Conservation (phyloP, 805 yeast species). For the Isabelozyma heimii region DNA sequence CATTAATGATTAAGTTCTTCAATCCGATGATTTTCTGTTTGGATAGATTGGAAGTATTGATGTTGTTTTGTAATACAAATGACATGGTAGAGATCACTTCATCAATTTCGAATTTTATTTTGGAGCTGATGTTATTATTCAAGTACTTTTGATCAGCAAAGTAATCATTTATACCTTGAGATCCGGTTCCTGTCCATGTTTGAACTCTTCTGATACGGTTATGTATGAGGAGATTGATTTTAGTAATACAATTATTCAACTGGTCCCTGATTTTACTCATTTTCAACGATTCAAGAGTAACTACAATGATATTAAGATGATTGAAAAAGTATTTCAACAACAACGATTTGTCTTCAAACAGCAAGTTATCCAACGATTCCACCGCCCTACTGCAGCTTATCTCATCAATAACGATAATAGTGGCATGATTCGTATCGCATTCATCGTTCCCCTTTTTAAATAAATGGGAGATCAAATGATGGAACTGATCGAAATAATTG, state of each 20-base stretch:
- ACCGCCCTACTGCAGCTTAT: not conserved
- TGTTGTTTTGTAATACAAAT: conserved; percentile 19
- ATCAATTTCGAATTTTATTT: conserved; percentile 7
- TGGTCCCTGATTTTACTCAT: conserved; percentile 1
- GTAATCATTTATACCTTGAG: conserved; percentile 15
- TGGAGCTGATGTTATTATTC: not conserved
- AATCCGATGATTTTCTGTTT: conserved; percentile 17
- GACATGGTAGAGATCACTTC: conserved; percentile 37
- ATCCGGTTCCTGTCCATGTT: conserved; percentile 42
- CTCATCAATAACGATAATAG: conserved; percentile 21
- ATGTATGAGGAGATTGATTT: conserved; percentile 21
- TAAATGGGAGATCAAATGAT: conserved; percentile 17
- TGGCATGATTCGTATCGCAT: conserved; percentile 28
- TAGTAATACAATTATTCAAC: conserved; percentile 14
- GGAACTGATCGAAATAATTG: conserved; percentile 6
- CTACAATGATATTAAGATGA: conserved; percentile 34
- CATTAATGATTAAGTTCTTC: conserved; percentile 22
- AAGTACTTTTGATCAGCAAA: conserved; percentile 3
- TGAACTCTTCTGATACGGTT: conserved; percentile 38
- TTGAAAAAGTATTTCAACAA: conserved; percentile 34
- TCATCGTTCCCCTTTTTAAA: conserved; percentile 33
- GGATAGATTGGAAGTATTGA: conserved; percentile 22
- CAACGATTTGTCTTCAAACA: conserved; percentile 24
- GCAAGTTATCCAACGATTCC: conserved; percentile 19
- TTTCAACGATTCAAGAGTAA: conserved; percentile 4